These are phyloP conservation scores for Verticillium albo-atrum DNA, from an alignment of 2,329 filamentous ascomycete genomes.

Conservation along the genomic window DNA sequence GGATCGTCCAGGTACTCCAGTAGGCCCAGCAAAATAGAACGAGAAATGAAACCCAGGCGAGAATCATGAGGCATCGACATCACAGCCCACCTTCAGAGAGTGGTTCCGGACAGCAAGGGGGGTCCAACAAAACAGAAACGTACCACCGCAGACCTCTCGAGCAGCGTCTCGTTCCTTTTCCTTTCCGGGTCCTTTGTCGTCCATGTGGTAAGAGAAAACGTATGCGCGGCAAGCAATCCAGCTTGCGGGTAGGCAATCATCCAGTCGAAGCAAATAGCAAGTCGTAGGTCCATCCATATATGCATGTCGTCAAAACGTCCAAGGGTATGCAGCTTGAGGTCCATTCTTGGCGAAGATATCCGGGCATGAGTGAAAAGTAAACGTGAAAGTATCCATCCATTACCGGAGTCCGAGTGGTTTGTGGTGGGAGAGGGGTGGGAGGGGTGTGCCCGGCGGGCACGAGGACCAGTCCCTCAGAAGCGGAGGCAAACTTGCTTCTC, in stretches of 20 bases:
- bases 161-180: conserved; percentile 7
- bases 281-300: conserved; percentile 14
- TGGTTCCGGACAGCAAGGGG: conserved; percentile 12
- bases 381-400: background rate
- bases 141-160: conserved; percentile 3
- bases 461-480: conserved; percentile 4
- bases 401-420: conserved; percentile 1
- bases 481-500: conserved; percentile 11
- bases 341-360: conserved; percentile 2
- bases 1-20: conserved; percentile 11
- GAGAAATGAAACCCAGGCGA: conserved; percentile 9
- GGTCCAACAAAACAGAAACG: conserved; percentile 5
- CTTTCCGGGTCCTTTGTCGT: conserved; percentile 6
- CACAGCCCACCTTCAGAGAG: conserved; percentile 8
- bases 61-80: conserved; percentile 7
- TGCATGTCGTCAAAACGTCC: conserved; percentile 13
- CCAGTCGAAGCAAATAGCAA: conserved; percentile 1
- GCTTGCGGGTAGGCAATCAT: conserved; percentile 2
- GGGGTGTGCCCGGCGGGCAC: background rate
- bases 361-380: background rate
- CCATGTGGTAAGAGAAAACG: conserved; percentile 4
- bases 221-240: conserved; percentile 7
- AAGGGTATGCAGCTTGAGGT: conserved; percentile 5
- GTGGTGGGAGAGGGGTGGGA: conserved; percentile 1
- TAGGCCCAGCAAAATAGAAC: conserved; percentile 7